Percentiles rank a stretch among this genome's conserved stretches.
These are phyloP conservation scores for Meredithiella fracta DNA, from an alignment of 2,329 filamentous ascomycete species.

Conservation along the genomic window DNA sequence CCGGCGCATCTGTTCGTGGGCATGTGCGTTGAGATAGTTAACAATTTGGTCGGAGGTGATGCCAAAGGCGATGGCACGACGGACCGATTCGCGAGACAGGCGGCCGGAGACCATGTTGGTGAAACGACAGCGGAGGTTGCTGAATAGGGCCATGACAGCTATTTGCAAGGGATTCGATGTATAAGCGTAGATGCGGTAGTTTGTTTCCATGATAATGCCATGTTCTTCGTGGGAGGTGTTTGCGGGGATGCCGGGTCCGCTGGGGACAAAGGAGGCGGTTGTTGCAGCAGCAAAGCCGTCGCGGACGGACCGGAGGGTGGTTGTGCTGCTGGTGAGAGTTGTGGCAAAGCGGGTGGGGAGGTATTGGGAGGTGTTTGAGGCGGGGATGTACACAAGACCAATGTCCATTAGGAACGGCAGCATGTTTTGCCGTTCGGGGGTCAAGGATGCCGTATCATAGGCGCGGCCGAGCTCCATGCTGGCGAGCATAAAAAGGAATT, in stretches of 20 bases:
- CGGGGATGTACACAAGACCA: slow-evolving; percentile 67
- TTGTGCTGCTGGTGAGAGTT: slow-evolving; percentile 73
- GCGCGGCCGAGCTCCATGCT: slow-evolving; percentile 81
- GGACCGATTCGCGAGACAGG: slow-evolving; percentile 74
- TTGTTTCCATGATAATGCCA: slow-evolving; percentile 92
- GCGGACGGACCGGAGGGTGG: slow-evolving; percentile 50
- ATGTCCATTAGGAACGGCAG: slow-evolving; percentile 83
- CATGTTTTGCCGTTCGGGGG: slow-evolving; percentile 69
- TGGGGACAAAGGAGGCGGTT: slow-evolving; percentile 22
- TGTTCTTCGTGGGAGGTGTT: slow-evolving; percentile 31
- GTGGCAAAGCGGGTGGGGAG: slow-evolving; percentile 91
- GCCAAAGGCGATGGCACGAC: slow-evolving; percentile 69
- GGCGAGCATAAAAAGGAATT: slow-evolving; percentile 89
- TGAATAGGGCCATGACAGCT: slow-evolving; percentile 79
- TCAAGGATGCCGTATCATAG: slow-evolving; percentile 74
- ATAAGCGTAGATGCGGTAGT: slow-evolving; percentile 95
- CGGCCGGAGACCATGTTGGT: slow-evolving; percentile 88
- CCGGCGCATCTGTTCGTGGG: slow-evolving; percentile 83
- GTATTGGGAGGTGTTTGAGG: slow-evolving; percentile 42
- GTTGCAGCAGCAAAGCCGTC: slow-evolving; percentile 53
- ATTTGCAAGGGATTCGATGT: slow-evolving; percentile 89
- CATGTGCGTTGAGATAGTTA: slow-evolving; percentile 77
- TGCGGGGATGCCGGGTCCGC: slow-evolving; percentile 30
- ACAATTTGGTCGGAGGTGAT: slow-evolving; percentile 96
- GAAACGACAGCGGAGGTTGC: slow-evolving; percentile 75